Conservation (phyloP, 2,329 filamentous ascomycete genomes). For the Lasiodiplodia sp. region DNA sequence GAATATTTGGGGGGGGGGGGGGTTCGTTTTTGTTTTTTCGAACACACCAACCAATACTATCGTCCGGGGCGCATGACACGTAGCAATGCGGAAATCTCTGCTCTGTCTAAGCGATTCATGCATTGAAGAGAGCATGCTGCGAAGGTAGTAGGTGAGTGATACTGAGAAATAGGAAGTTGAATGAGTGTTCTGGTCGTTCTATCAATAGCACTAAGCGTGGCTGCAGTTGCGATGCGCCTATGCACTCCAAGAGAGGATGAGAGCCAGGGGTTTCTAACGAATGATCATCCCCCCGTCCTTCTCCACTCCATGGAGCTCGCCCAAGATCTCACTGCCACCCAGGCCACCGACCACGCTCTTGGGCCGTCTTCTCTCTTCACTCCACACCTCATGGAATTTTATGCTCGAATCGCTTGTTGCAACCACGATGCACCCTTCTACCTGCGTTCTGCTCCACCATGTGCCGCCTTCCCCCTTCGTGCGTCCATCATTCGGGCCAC, state of each 20-base stretch:
- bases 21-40: no score
- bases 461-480: slow-evolving; percentile 60
- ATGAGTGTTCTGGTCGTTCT: neutral
- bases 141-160: neutral
- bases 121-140: neutral
- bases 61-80: neutral
- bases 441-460: slow-evolving; percentile 63
- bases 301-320: slow-evolving; percentile 80
- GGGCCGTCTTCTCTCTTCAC: slow-evolving; percentile 65
- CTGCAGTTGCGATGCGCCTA: neutral
- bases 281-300: slow-evolving; percentile 63
- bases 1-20: no score
- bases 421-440: slow-evolving; percentile 87
- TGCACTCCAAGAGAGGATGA: neutral
- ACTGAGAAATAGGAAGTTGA: neutral
- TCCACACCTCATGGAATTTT: slow-evolving; percentile 96
- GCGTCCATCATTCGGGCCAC: slow-evolving; percentile 57
- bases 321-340: slow-evolving; percentile 84
- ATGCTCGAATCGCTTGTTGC: slow-evolving; percentile 91
- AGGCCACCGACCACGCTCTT: slow-evolving; percentile 57
- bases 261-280: slow-evolving; percentile 38
- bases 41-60: no score
- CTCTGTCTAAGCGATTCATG: neutral
- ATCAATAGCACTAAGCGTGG: neutral
- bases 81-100: neutral